Evolutionary conservation across 768 basidiomycete genomes (phyloP), one percentile per base, ranked within the genome.

Genomic region (Clathrus columnatus): DNA sequence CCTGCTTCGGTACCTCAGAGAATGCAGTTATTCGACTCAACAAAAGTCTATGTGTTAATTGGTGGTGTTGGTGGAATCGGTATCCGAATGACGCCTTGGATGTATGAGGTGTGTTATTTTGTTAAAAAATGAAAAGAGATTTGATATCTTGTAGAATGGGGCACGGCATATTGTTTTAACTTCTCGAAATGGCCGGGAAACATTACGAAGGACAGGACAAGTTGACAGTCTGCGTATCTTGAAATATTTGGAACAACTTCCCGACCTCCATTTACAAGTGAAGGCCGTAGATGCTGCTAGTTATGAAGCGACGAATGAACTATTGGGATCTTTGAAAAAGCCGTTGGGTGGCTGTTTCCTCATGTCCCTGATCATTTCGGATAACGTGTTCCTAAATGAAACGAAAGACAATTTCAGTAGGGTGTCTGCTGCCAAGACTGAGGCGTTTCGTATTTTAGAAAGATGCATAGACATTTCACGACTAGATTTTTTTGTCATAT

Each of bases 41-140:
- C 61, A 7, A 70, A 72, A 55, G 55, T 62, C 11, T 73, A 74
- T 50, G 30, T 74, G 5, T 61, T 73, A 5, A 36, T 74, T 7
- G 73, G 72, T 14, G 73, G 72, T 5, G 66, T 73, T 26, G 70
- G 73, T 1, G 64, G 64, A 7, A 57, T 75, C 6, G 73, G 73
- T 1, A 46, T 67, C n/a, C 67, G 69, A 21, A 54, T 71, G n/a
- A 71, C 73, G 7, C 46, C 69, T 21, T 74, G 69, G 66, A 69
- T 75, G 69, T 74, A 74, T 57, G 50, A 49, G 5, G 67, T 60
- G 4, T n/a, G 4, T 11, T 14, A 36, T 14, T 4, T 14, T 17
- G 24, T 41, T 21, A 32, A 44, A 17, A 5, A 47, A 7, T 5
- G 5, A 16, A 50, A 24, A 26, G 3, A 32, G 7, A 32, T 32